Base-by-base conservation (phyloP, 108 stramenopile species). In the Pinguiococcus pyrenoidosus region DNA sequence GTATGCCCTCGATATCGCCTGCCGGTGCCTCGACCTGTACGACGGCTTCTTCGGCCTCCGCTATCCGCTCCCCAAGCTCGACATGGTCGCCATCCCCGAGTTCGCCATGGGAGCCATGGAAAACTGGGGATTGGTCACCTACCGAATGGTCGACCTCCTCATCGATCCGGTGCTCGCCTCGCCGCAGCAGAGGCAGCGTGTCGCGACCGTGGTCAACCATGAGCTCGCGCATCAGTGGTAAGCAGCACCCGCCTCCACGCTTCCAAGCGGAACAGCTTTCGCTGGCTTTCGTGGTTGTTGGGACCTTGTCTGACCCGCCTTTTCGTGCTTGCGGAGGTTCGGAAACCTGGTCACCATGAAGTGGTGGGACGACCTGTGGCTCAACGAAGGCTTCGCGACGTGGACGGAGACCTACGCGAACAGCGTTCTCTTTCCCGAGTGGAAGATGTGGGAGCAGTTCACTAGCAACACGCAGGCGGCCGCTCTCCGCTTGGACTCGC, bases 71-170 rank as follows among this genome's bases (percentile, higher is more conserved):
- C 88, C 89, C 10, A 92, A 96, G 68, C 63, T 87, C 67, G 91
- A 96, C 51, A 88, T 97, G 76, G 79, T 89, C 29, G 79, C 74
- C 10, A 75, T 90, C 68, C 88, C 91, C 12, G 91, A 92, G 49
- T 87, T 81, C 59, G 92, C 91, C 8, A 73, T 72, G 39, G 89
- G 89, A 7, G 95, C 95, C 4, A 96, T 96, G 95, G 95, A 93
- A 69, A 89, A 87, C 60, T 90, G 88, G 88, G 86, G 86, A 30
- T 51, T 74, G 21, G 75, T 82, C 27, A 82, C 78, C 0, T 79
- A 78, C 64, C 41, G 78, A 29, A 74, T 71, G 63, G 71, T 86
- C 21, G 91, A 89, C 61, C 57, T 92, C 38, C 59, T 92, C 38
- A 84, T 89, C 71, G 87, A 92, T 42, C 78, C 80, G 24, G 44